phyloP scores from a whole-genome alignment of 345 rosid species.

The Sisymbrium irio region DNA sequence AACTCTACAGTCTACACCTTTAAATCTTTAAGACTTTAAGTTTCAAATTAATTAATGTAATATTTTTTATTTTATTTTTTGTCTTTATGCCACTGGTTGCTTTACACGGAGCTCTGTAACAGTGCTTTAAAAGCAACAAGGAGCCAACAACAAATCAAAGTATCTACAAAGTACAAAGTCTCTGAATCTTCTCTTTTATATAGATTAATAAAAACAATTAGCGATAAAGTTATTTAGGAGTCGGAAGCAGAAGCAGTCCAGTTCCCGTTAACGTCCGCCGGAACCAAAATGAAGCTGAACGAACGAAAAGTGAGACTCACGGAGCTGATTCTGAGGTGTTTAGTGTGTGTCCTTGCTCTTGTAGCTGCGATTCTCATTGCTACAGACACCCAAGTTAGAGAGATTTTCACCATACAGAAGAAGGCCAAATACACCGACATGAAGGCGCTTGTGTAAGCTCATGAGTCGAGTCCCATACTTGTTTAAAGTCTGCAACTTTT shows the following conservation, averaged over 20 bases:
- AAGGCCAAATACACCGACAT: constrained; percentile 77
- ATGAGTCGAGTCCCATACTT: neutral
- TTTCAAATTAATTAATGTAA: neutral
- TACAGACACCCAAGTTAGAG: constrained; percentile 67
- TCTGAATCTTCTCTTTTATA: neutral
- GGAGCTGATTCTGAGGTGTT: constrained; percentile 75
- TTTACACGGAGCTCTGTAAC: constrained; percentile 1
- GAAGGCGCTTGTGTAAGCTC: constrained; percentile 92
- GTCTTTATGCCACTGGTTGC: constrained; percentile 6
- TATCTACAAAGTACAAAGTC: neutral
- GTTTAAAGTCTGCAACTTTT: neutral
- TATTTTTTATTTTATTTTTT: neutral
- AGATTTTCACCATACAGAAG: constrained; percentile 73
- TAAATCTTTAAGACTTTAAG: neutral
- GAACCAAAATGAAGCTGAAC: constrained; percentile 43
- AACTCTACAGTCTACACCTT: constrained; percentile 18
- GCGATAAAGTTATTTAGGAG: constrained; percentile 54
- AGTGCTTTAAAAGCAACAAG: constrained; percentile 10
- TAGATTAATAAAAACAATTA: neutral
- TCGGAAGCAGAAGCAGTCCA: constrained; percentile 77
- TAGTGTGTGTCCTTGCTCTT: constrained; percentile 58
- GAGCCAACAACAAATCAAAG: constrained; percentile 14
- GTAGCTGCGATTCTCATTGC: constrained; percentile 65
- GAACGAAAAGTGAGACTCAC: constrained; percentile 68
- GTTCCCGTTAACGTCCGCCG: constrained; percentile 64